phyloP scores from a whole-genome alignment of 1,284 basidiomycete genomes.

The Trametes polyzona region DNA sequence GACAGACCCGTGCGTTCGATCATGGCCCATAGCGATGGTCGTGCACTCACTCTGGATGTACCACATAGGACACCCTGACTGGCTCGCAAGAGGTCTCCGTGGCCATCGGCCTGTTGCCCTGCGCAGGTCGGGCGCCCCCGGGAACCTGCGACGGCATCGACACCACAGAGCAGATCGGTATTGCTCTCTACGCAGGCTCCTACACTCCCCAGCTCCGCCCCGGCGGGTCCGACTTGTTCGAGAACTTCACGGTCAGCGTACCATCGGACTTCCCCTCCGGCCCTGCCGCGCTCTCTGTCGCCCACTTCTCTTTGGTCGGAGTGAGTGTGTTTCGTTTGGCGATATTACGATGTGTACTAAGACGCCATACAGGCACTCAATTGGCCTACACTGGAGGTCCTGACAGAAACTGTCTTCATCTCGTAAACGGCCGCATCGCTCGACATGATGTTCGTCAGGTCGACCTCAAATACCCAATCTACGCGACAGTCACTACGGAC shows the following conservation, averaged over 20 bases:
- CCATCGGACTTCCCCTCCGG: conserved; percentile 8
- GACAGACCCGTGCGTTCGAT: conserved; percentile 11
- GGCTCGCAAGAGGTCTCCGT: conserved; percentile 46
- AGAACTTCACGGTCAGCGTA: conserved; percentile 23
- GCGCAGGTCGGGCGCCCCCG: conserved; percentile 25
- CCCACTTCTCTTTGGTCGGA: conserved; percentile 24
- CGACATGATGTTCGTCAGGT: neutral
- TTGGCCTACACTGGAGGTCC: conserved; percentile 12
- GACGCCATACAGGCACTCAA: neutral
- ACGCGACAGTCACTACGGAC: neutral
- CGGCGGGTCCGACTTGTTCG: conserved; percentile 9
- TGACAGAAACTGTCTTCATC: conserved; percentile 15
- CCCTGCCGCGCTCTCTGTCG: conserved; percentile 8
- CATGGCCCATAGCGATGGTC: neutral
- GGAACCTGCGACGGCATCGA: conserved; percentile 34
- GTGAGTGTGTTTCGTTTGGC: conserved; percentile 6
- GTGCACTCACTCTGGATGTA: neutral
- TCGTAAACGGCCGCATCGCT: too few species aligned
- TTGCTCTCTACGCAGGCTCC: conserved; percentile 46
- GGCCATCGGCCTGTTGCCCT: conserved; percentile 43
- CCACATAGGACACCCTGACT: conserved; percentile 40
- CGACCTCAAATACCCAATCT: too few species aligned
- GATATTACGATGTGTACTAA: neutral
- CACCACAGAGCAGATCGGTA: conserved; percentile 39
- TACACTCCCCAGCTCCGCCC: conserved; percentile 44